These are phyloP conservation scores for Phytophthora sojae DNA, from an alignment of 352 stramenopile species.

Conservation along the genomic window DNA sequence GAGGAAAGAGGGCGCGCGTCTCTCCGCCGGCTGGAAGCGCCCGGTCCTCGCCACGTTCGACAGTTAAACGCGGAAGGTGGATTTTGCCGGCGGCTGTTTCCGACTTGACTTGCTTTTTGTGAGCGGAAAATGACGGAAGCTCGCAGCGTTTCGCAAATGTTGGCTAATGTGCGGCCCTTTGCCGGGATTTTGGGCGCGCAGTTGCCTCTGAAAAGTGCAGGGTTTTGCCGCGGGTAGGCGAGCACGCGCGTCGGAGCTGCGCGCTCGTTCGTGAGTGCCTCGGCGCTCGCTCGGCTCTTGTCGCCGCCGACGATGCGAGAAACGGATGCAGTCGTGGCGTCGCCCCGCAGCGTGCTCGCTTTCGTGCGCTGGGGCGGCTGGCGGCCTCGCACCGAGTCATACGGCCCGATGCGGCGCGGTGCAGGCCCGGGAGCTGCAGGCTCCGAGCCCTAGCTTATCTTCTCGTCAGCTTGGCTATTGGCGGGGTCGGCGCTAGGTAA, in stretches of 20 bases:
- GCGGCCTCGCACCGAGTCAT: slow-evolving; percentile 14
- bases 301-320: slow-evolving; percentile 1
- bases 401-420: slow-evolving; percentile 7
- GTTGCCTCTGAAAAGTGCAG: neutral
- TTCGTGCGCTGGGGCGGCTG: slow-evolving; percentile 13
- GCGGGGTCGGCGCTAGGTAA: slow-evolving; percentile 11
- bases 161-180: slow-evolving; percentile 17
- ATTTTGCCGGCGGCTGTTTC: slow-evolving; percentile 14
- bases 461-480: neutral
- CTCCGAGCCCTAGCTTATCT: slow-evolving; percentile 7
- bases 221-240: neutral
- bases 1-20: slow-evolving; percentile 19
- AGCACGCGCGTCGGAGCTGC: neutral
- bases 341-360: slow-evolving; percentile 8
- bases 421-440: slow-evolving; percentile 1
- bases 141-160: slow-evolving; percentile 24
- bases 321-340: slow-evolving; percentile 11
- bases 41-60: slow-evolving; percentile 12
- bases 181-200: slow-evolving; percentile 9
- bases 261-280: neutral
- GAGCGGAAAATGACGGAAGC: slow-evolving; percentile 20
- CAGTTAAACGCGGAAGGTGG: slow-evolving; percentile 22
- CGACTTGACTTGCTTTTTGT: slow-evolving; percentile 23
- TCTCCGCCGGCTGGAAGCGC: slow-evolving; percentile 8
- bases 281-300: slow-evolving; percentile 8